Conservation (phyloP, 140 eudicot genomes). For the Flaveria floridana region DNA sequence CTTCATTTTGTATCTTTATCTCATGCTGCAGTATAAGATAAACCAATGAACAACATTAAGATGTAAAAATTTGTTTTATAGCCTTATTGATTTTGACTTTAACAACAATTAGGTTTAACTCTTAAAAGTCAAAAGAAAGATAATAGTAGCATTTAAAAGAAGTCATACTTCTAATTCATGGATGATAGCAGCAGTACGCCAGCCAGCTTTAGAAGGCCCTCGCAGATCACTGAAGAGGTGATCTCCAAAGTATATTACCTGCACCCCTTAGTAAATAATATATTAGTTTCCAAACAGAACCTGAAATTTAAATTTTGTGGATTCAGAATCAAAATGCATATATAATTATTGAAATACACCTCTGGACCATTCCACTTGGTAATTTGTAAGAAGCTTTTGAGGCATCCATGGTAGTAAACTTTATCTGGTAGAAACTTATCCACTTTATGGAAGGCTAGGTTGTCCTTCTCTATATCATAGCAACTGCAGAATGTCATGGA, state of each 20-base stretch:
- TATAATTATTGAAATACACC: slow-evolving; percentile 39
- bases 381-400: slow-evolving; percentile 80
- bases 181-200: slow-evolving; percentile 99
- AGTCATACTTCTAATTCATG: slow-evolving; percentile 78
- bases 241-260: slow-evolving; percentile 99
- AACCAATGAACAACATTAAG: slow-evolving; percentile 14
- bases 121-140: slow-evolving; percentile 2
- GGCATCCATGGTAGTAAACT: slow-evolving; percentile 97
- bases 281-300: background rate
- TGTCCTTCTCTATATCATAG: slow-evolving; percentile 84
- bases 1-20: slow-evolving; percentile 81
- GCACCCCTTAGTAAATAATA: slow-evolving; percentile 17
- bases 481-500: slow-evolving; percentile 47
- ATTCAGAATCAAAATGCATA: background rate
- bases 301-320: background rate
- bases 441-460: slow-evolving; percentile 78
- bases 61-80: background rate
- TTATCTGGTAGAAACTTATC: slow-evolving; percentile 77
- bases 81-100: background rate
- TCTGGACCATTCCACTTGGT: slow-evolving; percentile 99
- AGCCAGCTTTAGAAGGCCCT: slow-evolving; percentile 98
- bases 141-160: slow-evolving; percentile 1
- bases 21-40: slow-evolving; percentile 78
- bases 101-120: background rate
- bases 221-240: slow-evolving; percentile 94